phyloP scores from a whole-genome alignment of 495 filamentous ascomycete species.

The Saxispiralis lemnorum region DNA sequence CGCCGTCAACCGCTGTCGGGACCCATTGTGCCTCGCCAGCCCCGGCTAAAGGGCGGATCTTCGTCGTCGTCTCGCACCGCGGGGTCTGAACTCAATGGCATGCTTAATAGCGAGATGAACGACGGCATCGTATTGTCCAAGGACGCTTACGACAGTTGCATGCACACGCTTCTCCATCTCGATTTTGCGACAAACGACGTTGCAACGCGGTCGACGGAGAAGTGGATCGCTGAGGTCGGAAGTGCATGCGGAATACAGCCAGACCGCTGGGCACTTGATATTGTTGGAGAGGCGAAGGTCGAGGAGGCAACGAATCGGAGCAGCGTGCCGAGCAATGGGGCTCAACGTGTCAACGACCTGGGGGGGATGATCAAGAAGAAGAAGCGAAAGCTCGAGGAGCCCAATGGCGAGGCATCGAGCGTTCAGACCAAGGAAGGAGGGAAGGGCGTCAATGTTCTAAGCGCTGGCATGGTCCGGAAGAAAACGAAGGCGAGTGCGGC shows the following conservation, averaged over 20 bases:
- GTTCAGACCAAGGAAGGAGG: neutral
- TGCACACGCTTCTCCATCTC: slow-evolving; percentile 61
- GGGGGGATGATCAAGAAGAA: slow-evolving; percentile 16
- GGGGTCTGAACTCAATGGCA: slow-evolving; percentile 20
- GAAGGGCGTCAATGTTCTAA: slow-evolving; percentile 12
- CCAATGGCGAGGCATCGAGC: neutral
- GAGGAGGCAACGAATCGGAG: neutral
- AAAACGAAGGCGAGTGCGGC: slow-evolving; percentile 8
- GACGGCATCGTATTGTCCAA: slow-evolving; percentile 6
- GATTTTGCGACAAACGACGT: slow-evolving; percentile 61
- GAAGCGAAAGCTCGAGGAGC: slow-evolving; percentile 11
- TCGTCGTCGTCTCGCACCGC: slow-evolving; percentile 17
- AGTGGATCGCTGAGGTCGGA: slow-evolving; percentile 51
- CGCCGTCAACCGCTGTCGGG: slow-evolving; percentile 32
- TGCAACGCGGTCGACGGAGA: slow-evolving; percentile 48
- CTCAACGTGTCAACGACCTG: slow-evolving; percentile 10
- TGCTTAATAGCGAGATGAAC: neutral
- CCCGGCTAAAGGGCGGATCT: slow-evolving; percentile 32
- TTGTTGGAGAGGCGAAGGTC: slow-evolving; percentile 30
- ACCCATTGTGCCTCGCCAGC: slow-evolving; percentile 34
- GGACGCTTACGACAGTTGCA: slow-evolving; percentile 48
- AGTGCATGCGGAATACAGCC: slow-evolving; percentile 32
- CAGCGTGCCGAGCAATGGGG: neutral
- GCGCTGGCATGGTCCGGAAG: slow-evolving; percentile 11
- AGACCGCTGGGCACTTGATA: slow-evolving; percentile 34